Evolutionary conservation across 202 grass and related monocot species (phyloP), one percentile per base, ranked within the genome.

Genomic region (Setaria italica): DNA sequence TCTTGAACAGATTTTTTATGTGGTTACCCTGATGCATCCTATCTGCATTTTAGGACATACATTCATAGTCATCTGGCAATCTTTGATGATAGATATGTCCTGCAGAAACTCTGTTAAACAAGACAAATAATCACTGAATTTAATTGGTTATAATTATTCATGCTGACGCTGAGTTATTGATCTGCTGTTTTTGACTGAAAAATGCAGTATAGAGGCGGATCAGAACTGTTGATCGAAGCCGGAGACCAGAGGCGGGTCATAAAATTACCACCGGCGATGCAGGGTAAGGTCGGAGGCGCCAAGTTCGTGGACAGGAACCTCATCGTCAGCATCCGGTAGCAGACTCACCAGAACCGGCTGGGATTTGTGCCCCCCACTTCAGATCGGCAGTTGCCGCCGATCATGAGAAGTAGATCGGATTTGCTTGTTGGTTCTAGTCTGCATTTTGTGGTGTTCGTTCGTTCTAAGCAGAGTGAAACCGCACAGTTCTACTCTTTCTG

Each of bases 161-260:
- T 49, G 21, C 15, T 7, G 12, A 39, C 37, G 41, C 47, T 30
- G 20, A 86, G 67, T 53, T 66, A 46, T 8, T 48, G 1, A 69
- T 65, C 4, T 19, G 21, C 80, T 65, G 3, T 10, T 25, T 56
- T 86, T 56, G 1, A 85, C 66, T 82, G 76, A 70, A 80, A 84
- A 84, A 73, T 92, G 86, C 91, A 99, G 96, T 99, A 95, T 80
- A 86, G 93, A 47, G 93, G 96, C 34, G 91, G 91, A 25, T 95
- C 88, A 3, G 93, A 95, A 55, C 57, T 99, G 43, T 55, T 95
- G 82, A 84, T 99, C n/a, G 96, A 99, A 87, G 93, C 91, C 11
- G 93, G 93, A 16, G 93, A 99, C 42, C 96, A 99, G 88, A 94
- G 96, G 62, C 93, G 96, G 2, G 64, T 99, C 46, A 87, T 99